phyloP scores from a whole-genome alignment of 139 green algal genomes.

The Nannochloris sp. region DNA sequence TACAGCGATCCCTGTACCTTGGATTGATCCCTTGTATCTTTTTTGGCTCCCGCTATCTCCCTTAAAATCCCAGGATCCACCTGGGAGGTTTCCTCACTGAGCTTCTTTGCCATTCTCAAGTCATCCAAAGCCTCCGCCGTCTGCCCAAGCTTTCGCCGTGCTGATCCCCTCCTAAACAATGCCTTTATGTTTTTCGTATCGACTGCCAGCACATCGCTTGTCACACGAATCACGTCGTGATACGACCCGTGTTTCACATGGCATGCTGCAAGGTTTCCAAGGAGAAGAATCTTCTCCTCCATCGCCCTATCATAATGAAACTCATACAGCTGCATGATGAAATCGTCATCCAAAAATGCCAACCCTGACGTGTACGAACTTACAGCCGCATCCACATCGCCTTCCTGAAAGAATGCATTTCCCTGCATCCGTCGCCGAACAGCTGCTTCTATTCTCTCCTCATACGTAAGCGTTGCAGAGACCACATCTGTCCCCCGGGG shows the following conservation, averaged over 20 bases:
- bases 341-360: slow-evolving; percentile 69
- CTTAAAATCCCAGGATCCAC: slow-evolving; percentile 11
- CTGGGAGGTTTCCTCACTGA: too few relatives aligned
- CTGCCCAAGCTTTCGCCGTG: slow-evolving; percentile 37
- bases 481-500: slow-evolving; percentile 21
- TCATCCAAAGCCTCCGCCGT: slow-evolving; percentile 50
- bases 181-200: slow-evolving; percentile 47
- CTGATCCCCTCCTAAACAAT: slow-evolving; percentile 59
- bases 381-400: slow-evolving; percentile 35
- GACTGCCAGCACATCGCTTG: slow-evolving; percentile 15
- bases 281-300: slow-evolving; percentile 31
- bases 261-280: slow-evolving; percentile 58
- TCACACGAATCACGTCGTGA: slow-evolving; percentile 41
- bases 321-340: slow-evolving; percentile 71
- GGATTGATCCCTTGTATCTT: neutral
- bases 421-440: slow-evolving; percentile 49
- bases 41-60: slow-evolving; percentile 28
- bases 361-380: slow-evolving; percentile 55
- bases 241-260: slow-evolving; percentile 52
- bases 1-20: neutral
- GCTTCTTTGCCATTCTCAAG: slow-evolving; percentile 32
- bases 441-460: slow-evolving; percentile 55
- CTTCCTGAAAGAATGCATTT: slow-evolving; percentile 55
- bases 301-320: slow-evolving; percentile 48
- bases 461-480: slow-evolving; percentile 20